Conservation (phyloP, 257 asterid species). For the Dorcoceras hygrometricum region DNA sequence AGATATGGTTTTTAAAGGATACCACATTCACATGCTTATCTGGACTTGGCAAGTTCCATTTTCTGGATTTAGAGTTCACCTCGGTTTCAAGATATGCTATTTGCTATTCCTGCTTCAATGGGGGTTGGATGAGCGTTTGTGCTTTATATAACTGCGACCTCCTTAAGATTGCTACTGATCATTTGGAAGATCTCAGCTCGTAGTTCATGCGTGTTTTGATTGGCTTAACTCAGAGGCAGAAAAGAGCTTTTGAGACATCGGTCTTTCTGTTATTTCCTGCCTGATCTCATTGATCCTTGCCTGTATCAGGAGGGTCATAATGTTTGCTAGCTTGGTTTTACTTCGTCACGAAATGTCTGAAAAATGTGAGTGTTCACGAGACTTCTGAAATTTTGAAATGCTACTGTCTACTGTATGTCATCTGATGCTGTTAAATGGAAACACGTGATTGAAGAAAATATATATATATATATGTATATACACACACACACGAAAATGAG, state of each 20-base stretch:
- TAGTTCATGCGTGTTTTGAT: neutral
- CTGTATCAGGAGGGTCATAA: neutral
- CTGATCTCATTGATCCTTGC: neutral
- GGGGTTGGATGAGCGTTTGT: neutral
- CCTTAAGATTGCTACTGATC: neutral
- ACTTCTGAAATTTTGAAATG: too few relatives aligned
- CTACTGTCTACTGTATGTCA: too few relatives aligned
- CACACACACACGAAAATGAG: too few relatives aligned
- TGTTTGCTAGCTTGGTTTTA: neutral
- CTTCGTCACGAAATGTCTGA: neutral
- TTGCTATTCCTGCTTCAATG: neutral
- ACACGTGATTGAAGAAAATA: neutral
- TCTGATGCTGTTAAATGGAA: neutral
- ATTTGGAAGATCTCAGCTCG: neutral
- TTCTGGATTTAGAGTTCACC: neutral
- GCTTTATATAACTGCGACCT: neutral
- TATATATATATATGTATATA: too few relatives aligned
- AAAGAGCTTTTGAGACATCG: neutral
- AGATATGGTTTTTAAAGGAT: neutral
- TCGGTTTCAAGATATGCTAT: neutral
- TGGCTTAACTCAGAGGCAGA: neutral
- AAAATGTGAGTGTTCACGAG: too few relatives aligned
- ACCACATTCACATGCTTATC: neutral
- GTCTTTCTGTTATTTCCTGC: neutral
- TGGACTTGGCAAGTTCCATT: neutral